Conservation (phyloP, 83 land plant species). For the Picea abies region DNA sequence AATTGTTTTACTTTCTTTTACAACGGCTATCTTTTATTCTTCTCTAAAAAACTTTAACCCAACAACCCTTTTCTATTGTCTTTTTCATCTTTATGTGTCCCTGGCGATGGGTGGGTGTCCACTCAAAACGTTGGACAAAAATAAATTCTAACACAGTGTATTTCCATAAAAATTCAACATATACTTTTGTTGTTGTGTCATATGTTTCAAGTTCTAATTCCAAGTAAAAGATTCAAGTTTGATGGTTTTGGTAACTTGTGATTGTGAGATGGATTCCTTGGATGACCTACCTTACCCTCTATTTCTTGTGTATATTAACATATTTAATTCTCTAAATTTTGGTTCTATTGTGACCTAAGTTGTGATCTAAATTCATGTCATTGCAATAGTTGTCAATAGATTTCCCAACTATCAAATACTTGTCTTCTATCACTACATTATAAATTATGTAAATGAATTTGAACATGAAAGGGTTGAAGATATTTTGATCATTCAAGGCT, state of each 20-base stretch:
- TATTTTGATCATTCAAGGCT: background rate
- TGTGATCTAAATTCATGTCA: background rate
- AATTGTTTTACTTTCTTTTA: no score
- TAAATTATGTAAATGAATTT: background rate
- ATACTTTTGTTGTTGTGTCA: conserved; percentile 63
- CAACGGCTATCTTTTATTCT: no score
- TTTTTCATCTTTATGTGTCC: no score
- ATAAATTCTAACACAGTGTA: no score
- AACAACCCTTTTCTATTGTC: no score
- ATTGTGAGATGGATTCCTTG: background rate
- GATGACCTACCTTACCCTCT: background rate
- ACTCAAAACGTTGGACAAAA: no score
- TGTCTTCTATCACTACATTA: background rate
- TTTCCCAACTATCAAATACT: background rate
- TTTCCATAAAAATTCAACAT: no score
- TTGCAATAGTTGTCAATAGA: background rate
- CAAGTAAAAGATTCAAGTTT: background rate
- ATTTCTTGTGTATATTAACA: background rate
- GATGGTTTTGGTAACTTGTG: background rate
- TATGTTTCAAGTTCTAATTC: conserved; percentile 46
- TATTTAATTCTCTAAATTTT: background rate
- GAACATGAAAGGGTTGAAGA: background rate
- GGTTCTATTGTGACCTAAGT: background rate
- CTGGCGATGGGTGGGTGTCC: no score
- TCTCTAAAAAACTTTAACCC: no score